Base-by-base conservation (phyloP, 768 basidiomycete species). In the Chlorophyllum brunneum region DNA sequence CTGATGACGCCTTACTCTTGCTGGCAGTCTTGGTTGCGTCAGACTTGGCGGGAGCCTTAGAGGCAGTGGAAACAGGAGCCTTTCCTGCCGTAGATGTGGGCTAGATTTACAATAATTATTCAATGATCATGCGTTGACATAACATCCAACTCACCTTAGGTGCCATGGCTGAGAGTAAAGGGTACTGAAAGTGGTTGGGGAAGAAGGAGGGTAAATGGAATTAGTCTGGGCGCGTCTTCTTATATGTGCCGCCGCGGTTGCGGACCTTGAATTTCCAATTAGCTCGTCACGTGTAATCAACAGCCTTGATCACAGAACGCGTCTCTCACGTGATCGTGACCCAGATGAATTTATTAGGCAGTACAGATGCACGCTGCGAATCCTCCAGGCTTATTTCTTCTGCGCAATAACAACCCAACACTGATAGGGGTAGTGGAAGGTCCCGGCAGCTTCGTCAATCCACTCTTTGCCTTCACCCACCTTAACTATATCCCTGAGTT, bases 21-120 rank as follows among this genome's bases (percentile, higher is more conserved):
- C 92, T 94, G 22, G 86, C 86, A 5, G 82, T 84, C 72, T 91
- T 88, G 10, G 77, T 65, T 38, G 78, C 82, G 52, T 81, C 80
- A 16, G 74, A 63, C 62, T 84, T 85, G 33, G 86, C 85, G 7
- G 88, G 86, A 0, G 86, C 85, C 74, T 90, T 90, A 49, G 86
- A 81, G 42, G 79, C 79, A 54, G 78, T 77, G 26, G 81, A 85
- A 58, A 85, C 85, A 43, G 86, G 84, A 45, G 85, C 86, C 73
- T 85, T 93, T 65, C 86, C 87, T 61, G 90, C 88, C 64, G 88
- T 90, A 58, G 89, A 91, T 61, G 86, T 80, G 65, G 86, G 85
- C 79, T 87, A 23, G 2, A 23, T 26, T 15, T 5, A 42, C n/a
- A n/a, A 15, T 5, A 5, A 13, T 46, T 22, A 53, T 8, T 16